Conservation (phyloP, 2,329 filamentous ascomycete species). For the Acephala macrosclerotiorum region DNA sequence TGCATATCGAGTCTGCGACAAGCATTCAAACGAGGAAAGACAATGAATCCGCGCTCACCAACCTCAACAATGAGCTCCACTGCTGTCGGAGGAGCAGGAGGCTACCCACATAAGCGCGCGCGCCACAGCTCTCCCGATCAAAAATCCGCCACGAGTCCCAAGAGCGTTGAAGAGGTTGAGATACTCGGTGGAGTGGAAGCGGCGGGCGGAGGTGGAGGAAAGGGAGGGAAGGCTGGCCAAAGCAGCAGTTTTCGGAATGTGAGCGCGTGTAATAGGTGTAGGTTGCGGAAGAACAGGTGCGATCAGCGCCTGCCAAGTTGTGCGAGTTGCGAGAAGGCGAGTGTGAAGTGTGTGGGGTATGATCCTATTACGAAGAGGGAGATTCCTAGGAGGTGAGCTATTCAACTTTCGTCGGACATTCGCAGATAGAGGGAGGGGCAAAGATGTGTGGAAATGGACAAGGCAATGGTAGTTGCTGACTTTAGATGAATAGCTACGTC, state of each 20-base stretch:
- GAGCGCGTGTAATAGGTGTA: conserved; percentile 92
- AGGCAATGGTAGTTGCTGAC: conserved; percentile 3
- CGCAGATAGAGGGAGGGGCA: not conserved
- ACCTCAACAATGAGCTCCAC: conserved; percentile 49
- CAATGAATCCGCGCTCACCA: conserved; percentile 57
- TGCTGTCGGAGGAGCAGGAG: conserved; percentile 15
- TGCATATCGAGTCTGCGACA: not conserved
- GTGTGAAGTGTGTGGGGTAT: conserved; percentile 90
- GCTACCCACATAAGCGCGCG: conserved; percentile 63
- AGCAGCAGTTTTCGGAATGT: conserved; percentile 83
- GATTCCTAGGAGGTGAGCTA: conserved; percentile 75
- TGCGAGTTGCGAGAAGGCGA: conserved; percentile 91
- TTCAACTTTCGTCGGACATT: not conserved
- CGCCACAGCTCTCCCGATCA: conserved; percentile 57
- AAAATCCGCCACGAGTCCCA: conserved; percentile 41
- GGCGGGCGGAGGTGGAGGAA: conserved; percentile 29
- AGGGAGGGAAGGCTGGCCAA: conserved; percentile 58
- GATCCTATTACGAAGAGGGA: conserved; percentile 96
- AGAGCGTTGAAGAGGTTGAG: conserved; percentile 31
- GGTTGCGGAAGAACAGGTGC: conserved; percentile 91
- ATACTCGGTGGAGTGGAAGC: conserved; percentile 9
- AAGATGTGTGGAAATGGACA: not conserved
- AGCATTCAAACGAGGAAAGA: not conserved
- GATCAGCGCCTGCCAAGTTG: conserved; percentile 93
- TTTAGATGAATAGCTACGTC: conserved; percentile 71